Evolutionary conservation across 192 early-diverging fungal genomes (phyloP).

Genomic region (Podila horticola): DNA sequence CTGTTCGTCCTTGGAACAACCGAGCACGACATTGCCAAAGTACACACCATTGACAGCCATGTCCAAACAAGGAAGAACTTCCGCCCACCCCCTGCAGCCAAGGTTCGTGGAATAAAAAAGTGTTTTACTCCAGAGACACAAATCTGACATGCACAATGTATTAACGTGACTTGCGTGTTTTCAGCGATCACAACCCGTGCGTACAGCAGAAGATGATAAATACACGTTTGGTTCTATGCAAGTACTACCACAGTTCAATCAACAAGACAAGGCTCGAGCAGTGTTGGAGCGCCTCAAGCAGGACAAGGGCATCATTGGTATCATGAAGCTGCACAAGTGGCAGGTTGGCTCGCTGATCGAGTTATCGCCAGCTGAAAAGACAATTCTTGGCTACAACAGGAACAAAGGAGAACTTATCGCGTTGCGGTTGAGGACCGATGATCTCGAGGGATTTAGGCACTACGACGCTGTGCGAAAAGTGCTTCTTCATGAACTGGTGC

Average conservation of each 20-base stretch:
- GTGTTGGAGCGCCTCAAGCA: conserved; percentile 74
- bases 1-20: conserved; percentile 41
- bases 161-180: not conserved
- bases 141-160: not conserved
- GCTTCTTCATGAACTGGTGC: conserved; percentile 82
- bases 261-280: conserved; percentile 60
- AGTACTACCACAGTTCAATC: conserved; percentile 65
- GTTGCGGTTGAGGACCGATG: conserved; percentile 79
- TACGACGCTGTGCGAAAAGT: conserved; percentile 75
- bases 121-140: not conserved
- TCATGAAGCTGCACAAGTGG: conserved; percentile 73
- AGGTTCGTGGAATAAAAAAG: conserved; percentile 11
- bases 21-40: conserved; percentile 38
- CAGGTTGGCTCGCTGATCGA: conserved; percentile 73
- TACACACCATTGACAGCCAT: conserved; percentile 41
- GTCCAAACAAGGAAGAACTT: conserved; percentile 22
- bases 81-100: conserved; percentile 28
- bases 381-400: conserved; percentile 76
- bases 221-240: conserved; percentile 70
- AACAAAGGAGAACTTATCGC: conserved; percentile 81
- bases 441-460: conserved; percentile 78
- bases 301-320: conserved; percentile 67
- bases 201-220: conserved; percentile 41
- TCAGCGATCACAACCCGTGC: conserved; percentile 29
- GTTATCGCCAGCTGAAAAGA: conserved; percentile 71